These are phyloP conservation scores for Magnaporthales sp. DNA, from an alignment of 2,329 filamentous ascomycete genomes.

Conservation along the genomic window DNA sequence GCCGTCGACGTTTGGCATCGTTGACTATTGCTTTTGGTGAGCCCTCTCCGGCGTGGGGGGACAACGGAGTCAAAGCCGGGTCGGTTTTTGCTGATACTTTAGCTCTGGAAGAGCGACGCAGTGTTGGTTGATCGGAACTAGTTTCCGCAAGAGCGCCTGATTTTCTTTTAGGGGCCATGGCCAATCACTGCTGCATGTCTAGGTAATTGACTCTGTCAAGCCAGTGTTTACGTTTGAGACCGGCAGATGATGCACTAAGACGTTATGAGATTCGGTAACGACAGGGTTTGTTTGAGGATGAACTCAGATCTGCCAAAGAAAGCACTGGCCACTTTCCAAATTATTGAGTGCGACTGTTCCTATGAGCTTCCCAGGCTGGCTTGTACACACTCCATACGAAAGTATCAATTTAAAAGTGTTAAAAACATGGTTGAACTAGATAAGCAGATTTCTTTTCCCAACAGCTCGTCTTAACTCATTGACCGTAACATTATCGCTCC, in stretches of 20 bases:
- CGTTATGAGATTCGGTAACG: background rate
- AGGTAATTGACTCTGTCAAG: background rate
- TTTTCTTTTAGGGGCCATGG: slow-evolving; percentile 9
- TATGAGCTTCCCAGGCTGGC: background rate
- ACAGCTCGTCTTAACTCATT: background rate
- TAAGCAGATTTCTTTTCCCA: background rate
- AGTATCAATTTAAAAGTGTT: background rate
- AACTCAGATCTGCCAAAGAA: background rate
- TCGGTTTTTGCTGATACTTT: background rate
- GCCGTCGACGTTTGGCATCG: background rate
- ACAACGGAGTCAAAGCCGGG: background rate
- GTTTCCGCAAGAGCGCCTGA: background rate
- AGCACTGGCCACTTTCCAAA: background rate
- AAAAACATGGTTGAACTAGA: background rate
- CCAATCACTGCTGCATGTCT: too few species aligned
- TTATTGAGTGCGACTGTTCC: background rate
- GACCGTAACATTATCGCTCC: background rate
- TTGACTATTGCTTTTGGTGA: background rate
- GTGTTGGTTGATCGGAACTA: background rate
- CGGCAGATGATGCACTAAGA: background rate
- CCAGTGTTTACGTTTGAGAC: background rate
- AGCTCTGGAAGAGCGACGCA: background rate
- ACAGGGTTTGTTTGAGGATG: background rate
- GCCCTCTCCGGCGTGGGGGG: background rate
- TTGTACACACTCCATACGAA: background rate